A percentile compares a stretch with the other conserved stretches of the same genome.
Evolutionary conservation across 2,329 filamentous ascomycete species (phyloP).

Genomic region (Didymella arachidicola): DNA sequence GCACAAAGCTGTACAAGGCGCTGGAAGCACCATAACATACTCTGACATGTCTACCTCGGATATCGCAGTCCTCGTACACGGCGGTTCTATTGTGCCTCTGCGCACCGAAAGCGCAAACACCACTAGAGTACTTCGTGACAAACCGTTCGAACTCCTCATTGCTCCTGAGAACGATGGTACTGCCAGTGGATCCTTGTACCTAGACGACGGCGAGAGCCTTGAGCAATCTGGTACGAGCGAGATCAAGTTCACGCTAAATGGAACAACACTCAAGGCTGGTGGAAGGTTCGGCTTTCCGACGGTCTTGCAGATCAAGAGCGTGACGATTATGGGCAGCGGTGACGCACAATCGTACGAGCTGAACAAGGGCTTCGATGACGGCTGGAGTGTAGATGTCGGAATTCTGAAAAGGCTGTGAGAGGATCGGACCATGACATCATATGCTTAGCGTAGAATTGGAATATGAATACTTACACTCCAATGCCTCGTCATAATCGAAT

Average conservation of each 20-base stretch:
- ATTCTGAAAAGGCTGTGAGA: constrained; percentile 13
- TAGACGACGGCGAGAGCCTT: constrained; percentile 78
- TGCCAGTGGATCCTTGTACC: constrained; percentile 72
- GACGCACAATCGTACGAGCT: constrained; percentile 34
- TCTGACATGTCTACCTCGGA: constrained; percentile 56
- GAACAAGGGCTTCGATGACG: constrained; percentile 31
- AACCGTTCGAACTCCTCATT: constrained; percentile 76
- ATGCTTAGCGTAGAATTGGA: constrained; percentile 1
- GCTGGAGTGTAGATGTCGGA: constrained; percentile 33
- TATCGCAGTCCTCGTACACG: constrained; percentile 71
- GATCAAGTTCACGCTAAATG: constrained; percentile 67
- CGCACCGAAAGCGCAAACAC: constrained; percentile 65
- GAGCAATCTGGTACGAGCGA: constrained; percentile 64
- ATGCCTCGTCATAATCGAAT: neutral
- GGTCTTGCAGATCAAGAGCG: constrained; percentile 31
- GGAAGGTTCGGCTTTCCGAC: constrained; percentile 64
- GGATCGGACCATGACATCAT: constrained; percentile 13
- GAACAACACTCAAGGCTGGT: constrained; percentile 59
- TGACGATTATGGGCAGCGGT: constrained; percentile 33
- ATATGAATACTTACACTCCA: constrained; percentile 5
- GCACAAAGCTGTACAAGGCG: constrained; percentile 38
- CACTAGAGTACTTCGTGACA: constrained; percentile 67
- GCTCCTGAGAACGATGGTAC: constrained; percentile 68
- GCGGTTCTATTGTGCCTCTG: constrained; percentile 69
- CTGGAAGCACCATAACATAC: constrained; percentile 56